Conservation (phyloP, 2,329 filamentous ascomycete genomes). For the Colletotrichum noveboracense region DNA sequence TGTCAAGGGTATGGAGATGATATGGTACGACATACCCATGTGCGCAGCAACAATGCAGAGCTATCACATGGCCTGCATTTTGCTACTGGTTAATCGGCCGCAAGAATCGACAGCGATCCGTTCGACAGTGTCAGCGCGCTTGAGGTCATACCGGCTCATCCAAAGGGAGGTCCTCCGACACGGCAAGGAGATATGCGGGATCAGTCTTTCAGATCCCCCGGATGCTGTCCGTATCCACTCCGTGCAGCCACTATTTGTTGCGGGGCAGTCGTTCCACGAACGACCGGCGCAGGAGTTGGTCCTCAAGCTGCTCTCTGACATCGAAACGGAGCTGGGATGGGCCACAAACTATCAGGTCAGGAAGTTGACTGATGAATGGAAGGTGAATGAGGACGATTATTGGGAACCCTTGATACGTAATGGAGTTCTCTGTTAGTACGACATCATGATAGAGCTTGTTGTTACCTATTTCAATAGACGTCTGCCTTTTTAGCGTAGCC, state of each 20-base stretch:
- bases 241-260: neutral
- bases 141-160: neutral
- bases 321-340: slow-evolving; percentile 69
- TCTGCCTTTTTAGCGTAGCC: neutral
- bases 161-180: neutral
- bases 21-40: slow-evolving; percentile 69
- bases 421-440: neutral
- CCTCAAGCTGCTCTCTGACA: slow-evolving; percentile 58
- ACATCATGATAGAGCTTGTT: neutral
- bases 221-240: neutral
- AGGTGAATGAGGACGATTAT: neutral
- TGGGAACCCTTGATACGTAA: neutral
- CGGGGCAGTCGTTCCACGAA: slow-evolving; percentile 49
- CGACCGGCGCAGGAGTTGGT: slow-evolving; percentile 61
- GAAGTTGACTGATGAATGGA: neutral
- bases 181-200: neutral
- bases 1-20: slow-evolving; percentile 47
- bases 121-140: neutral
- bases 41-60: slow-evolving; percentile 70
- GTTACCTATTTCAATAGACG: neutral
- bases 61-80: slow-evolving; percentile 68
- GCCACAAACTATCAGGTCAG: slow-evolving; percentile 45
- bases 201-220: neutral
- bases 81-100: slow-evolving; percentile 47
- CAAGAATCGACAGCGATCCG: neutral